These are phyloP conservation scores for Penicillium hesseltinei DNA, from an alignment of 2,329 filamentous ascomycete species.

Conservation along the genomic window DNA sequence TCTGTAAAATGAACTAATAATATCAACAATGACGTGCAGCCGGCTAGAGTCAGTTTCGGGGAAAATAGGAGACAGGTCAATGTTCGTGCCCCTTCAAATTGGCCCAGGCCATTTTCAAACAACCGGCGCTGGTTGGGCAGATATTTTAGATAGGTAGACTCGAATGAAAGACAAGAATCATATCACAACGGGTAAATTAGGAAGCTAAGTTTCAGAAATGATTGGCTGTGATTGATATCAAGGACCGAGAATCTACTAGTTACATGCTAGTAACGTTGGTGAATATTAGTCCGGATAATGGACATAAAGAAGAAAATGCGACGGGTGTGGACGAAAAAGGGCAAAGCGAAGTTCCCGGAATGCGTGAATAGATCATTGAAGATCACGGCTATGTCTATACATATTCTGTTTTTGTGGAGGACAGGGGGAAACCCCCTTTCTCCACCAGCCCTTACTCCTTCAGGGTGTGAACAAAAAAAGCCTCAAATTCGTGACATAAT, in stretches of 20 bases:
- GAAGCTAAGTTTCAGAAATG: slow-evolving; percentile 18
- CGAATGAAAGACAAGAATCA: slow-evolving; percentile 7
- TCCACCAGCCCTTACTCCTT: slow-evolving; percentile 18
- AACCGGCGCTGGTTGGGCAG: slow-evolving; percentile 12
- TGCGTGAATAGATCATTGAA: slow-evolving; percentile 4
- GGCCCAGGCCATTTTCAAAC: slow-evolving; percentile 20
- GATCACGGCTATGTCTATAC: slow-evolving; percentile 1
- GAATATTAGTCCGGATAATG: slow-evolving; percentile 20
- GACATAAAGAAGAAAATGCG: slow-evolving; percentile 7
- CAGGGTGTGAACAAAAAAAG: slow-evolving; percentile 9
- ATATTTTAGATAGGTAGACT: slow-evolving; percentile 11
- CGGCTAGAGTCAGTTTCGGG: slow-evolving; percentile 11
- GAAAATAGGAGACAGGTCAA: slow-evolving; percentile 21
- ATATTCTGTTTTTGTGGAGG: slow-evolving; percentile 11
- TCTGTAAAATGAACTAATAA: neutral
- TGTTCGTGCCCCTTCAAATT: slow-evolving; percentile 10
- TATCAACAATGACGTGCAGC: slow-evolving; percentile 19
- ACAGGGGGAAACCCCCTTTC: slow-evolving; percentile 12
- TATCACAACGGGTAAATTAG: slow-evolving; percentile 26
- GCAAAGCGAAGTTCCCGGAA: neutral
- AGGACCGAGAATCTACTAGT: slow-evolving; percentile 2
- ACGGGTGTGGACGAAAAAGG: slow-evolving; percentile 5
- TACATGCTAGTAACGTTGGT: slow-evolving; percentile 11
- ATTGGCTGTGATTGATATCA: slow-evolving; percentile 11
- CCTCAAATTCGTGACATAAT: slow-evolving; percentile 7